These are phyloP conservation scores for Ceriops zippeliana DNA, from an alignment of 345 rosid genomes.

Conservation along the genomic window DNA sequence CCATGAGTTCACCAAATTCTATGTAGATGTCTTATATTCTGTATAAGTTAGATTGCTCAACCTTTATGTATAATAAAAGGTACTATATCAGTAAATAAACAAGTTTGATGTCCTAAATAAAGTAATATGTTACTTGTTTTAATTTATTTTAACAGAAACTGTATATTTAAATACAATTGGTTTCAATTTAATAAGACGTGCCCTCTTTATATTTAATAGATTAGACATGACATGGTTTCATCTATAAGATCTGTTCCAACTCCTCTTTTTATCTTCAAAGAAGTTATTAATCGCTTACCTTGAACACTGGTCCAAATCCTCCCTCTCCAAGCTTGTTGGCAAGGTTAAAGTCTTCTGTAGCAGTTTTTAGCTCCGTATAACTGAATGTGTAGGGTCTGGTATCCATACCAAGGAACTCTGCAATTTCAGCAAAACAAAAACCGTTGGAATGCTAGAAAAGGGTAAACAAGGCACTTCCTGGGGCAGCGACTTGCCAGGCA, in stretches of 20 bases:
- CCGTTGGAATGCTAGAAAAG: no score
- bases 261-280: background rate
- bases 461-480: no score
- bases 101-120: no score
- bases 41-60: background rate
- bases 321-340: slow-evolving; percentile 79
- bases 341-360: slow-evolving; percentile 57
- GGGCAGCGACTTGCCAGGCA: background rate
- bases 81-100: no score
- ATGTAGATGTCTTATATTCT: background rate
- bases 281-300: slow-evolving; percentile 32
- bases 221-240: background rate
- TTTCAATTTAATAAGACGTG: background rate
- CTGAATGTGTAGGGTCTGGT: slow-evolving; percentile 54
- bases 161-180: no score
- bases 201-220: background rate
- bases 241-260: background rate
- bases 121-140: no score
- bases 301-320: slow-evolving; percentile 75
- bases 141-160: no score
- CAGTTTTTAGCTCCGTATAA: slow-evolving; percentile 54
- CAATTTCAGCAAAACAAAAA: slow-evolving; percentile 6
- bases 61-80: no score
- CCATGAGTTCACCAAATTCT: background rate
- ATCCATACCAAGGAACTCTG: slow-evolving; percentile 51